Base-by-base conservation (phyloP, 352 stramenopile species). In the Aphanomyces euteiches region DNA sequence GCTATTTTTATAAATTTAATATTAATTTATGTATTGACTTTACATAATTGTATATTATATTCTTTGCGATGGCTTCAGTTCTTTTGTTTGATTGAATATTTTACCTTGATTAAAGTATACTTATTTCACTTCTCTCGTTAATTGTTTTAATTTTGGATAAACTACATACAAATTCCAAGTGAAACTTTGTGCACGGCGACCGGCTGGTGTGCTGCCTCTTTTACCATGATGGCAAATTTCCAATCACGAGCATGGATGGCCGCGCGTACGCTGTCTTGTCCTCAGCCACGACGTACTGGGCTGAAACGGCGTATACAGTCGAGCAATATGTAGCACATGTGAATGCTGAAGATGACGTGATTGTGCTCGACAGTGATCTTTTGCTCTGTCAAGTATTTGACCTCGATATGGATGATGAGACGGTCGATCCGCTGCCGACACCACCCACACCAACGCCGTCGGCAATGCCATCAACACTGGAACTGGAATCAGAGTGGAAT, bases 351-450 rank as follows among this genome's bases (percentile, higher is more conserved):
- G 43, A 50, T n/a, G 43, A 50, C 43, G 17, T n/a, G 43, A 12
- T 50, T 12, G 10, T 12, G 10, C 10, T n/a, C 10, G 43, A 50
- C 43, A 12, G 10, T 2, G 43, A 50, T n/a, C 17, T 50, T 12
- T 50, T 50, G 43, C 43, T 50, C 43, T 50, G 17, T n/a, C 10
- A n/a, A 12, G 43, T 50, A 12, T 50, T 50, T n/a, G 43, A 50
- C 43, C 43, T 50, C 43, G 43, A 50, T n/a, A n/a, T n/a, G 10
- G 43, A 50, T n/a, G 43, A 50, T n/a, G 43, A 50, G 43, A n/a
- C 10, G 10, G 43, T n/a, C 43, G 10, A 50, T 12, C 43, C 43
- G 10, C 1, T n/a, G 10, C 17, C 17, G 43, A 12, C 10, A n/a
- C 43, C 43, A 12, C 0, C 17, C 43, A 2, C 43, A 12, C 43